Conservation (phyloP, 164 flowering plant species). For the Tetrastigma voinierianum region DNA sequence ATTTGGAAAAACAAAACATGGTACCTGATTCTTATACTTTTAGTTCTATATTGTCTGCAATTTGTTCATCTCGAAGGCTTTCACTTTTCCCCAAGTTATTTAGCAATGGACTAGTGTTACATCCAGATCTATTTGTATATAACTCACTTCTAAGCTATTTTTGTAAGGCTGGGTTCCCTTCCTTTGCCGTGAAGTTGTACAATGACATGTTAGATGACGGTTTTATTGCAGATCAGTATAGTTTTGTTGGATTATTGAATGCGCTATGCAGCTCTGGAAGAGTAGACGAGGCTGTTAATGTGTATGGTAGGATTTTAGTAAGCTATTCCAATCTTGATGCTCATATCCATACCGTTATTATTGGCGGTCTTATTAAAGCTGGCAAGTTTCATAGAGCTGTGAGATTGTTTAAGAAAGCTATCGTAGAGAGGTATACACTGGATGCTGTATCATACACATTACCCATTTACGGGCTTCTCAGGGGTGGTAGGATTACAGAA, state of each 20-base stretch:
- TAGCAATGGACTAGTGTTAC: conserved; percentile 16
- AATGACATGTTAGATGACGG: conserved; percentile 44
- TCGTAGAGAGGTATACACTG: conserved; percentile 28
- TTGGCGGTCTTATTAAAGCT: conserved; percentile 43
- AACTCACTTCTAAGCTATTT: conserved; percentile 50
- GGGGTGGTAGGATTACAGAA: conserved; percentile 39
- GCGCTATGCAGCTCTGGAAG: conserved; percentile 50
- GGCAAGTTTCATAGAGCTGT: conserved; percentile 39
- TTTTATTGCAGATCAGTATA: conserved; percentile 47
- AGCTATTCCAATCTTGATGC: conserved; percentile 39
- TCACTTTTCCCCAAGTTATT: conserved; percentile 32
- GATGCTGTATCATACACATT: conserved; percentile 58
- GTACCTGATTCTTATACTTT: conserved; percentile 59
- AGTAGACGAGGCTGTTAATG: conserved; percentile 43
- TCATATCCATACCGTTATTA: conserved; percentile 49
- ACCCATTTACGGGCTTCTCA: conserved; percentile 50
- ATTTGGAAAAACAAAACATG: conserved; percentile 31
- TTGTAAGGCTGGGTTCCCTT: conserved; percentile 46
- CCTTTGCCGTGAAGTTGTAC: conserved; percentile 42
- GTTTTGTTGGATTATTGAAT: conserved; percentile 45
- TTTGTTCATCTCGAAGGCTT: conserved; percentile 34
- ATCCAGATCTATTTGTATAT: conserved; percentile 45
- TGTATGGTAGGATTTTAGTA: conserved; percentile 42
- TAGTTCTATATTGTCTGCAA: conserved; percentile 37
- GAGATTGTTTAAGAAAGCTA: conserved; percentile 40